A percentile compares a stretch with the other conserved stretches of the same genome.
These are phyloP conservation scores for Ganoderma sinense DNA, from an alignment of 1,284 basidiomycete species.

Conservation along the genomic window DNA sequence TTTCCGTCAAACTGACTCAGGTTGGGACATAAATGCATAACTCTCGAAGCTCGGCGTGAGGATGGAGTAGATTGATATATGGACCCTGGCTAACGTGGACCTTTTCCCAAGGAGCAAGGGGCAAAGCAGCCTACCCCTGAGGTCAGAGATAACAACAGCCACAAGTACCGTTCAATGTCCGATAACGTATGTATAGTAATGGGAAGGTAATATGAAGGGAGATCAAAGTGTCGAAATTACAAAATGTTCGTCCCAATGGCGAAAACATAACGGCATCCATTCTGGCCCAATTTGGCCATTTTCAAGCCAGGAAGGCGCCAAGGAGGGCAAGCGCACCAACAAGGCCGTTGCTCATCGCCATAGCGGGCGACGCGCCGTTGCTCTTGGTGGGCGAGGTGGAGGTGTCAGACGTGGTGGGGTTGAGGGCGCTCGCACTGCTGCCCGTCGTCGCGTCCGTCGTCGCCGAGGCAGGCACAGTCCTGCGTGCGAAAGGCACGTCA, in stretches of 20 bases:
- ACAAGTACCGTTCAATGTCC: not conserved
- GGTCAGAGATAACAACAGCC: not conserved
- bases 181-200: not conserved
- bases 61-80: constrained; percentile 4
- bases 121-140: not conserved
- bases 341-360: constrained; percentile 35
- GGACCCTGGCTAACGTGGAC: not conserved
- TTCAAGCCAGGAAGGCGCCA: constrained; percentile 40
- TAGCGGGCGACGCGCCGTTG: constrained; percentile 34
- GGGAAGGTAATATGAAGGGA: not conserved
- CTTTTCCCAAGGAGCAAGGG: not conserved
- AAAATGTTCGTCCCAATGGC: not conserved
- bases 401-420: constrained; percentile 34
- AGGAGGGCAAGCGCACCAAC: constrained; percentile 39
- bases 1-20: not conserved
- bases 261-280: not conserved
- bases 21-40: not conserved
- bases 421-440: constrained; percentile 21
- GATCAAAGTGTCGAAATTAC: not conserved
- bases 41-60: not conserved
- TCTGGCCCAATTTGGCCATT: not conserved
- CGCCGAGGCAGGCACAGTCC: constrained; percentile 15
- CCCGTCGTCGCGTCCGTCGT: constrained; percentile 17
- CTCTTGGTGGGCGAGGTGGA: constrained; percentile 27
- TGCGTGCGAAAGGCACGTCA: constrained; percentile 2